Conservation (phyloP, 2,329 filamentous ascomycete genomes). For the Alternaria viburni region DNA sequence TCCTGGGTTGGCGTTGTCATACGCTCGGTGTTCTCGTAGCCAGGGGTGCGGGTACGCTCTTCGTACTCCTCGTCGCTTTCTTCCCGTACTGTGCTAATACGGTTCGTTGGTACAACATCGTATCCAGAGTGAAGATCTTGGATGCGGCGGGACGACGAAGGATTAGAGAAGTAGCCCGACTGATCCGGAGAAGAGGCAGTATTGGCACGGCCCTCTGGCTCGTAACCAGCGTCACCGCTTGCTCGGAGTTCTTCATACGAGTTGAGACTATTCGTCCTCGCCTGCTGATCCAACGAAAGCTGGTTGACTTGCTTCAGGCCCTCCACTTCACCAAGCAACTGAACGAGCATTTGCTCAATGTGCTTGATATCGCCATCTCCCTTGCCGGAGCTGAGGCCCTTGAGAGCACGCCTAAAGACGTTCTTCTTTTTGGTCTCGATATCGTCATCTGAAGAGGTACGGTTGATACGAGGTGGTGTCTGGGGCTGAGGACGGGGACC, state of each 20-base stretch:
- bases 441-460: slow-evolving; percentile 61
- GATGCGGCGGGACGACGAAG: slow-evolving; percentile 55
- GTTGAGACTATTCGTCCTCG: slow-evolving; percentile 59
- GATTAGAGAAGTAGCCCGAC: slow-evolving; percentile 75
- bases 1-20: slow-evolving; percentile 68
- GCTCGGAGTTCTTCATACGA: slow-evolving; percentile 75
- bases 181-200: slow-evolving; percentile 77
- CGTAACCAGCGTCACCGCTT: slow-evolving; percentile 76
- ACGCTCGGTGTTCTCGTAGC: slow-evolving; percentile 65
- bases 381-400: slow-evolving; percentile 80
- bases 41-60: slow-evolving; percentile 63
- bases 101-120: slow-evolving; percentile 68
- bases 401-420: slow-evolving; percentile 92
- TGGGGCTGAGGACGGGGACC: slow-evolving; percentile 79
- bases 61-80: slow-evolving; percentile 83
- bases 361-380: slow-evolving; percentile 85
- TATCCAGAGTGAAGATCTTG: slow-evolving; percentile 57
- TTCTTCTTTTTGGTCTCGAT: slow-evolving; percentile 81
- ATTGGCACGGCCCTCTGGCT: slow-evolving; percentile 80
- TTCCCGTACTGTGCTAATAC: slow-evolving; percentile 83
- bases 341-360: slow-evolving; percentile 75
- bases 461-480: slow-evolving; percentile 62
- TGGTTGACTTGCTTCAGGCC: slow-evolving; percentile 56
- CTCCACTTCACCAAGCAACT: slow-evolving; percentile 90
- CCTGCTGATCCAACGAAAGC: slow-evolving; percentile 40